Evolutionary conservation across 1,284 basidiomycete species (phyloP).

Genomic region (Chiua sp.): DNA sequence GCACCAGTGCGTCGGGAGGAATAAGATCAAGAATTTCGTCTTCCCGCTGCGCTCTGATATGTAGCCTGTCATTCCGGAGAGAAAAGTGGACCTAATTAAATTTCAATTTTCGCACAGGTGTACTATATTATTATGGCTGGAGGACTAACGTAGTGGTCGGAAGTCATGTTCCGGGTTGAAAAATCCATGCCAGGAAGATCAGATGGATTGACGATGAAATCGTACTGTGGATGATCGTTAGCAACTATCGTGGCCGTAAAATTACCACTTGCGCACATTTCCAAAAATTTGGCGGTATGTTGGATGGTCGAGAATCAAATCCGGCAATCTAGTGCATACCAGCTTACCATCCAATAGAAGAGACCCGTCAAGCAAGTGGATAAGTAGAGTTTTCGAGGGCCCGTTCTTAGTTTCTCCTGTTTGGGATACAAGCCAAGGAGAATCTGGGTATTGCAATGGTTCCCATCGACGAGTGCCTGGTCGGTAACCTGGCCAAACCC

Average conservation of each 20-base stretch:
- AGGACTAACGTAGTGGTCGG: no score
- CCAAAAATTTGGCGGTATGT: constrained; percentile 30
- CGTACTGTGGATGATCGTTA: no score
- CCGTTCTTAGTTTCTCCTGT: background rate
- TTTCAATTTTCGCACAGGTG: no score
- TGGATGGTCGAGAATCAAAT: constrained; percentile 31
- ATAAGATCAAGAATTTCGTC: constrained; percentile 38
- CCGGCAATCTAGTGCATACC: constrained; percentile 40
- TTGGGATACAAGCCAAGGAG: constrained; percentile 3
- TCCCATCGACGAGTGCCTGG: background rate
- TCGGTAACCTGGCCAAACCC: constrained; percentile 33
- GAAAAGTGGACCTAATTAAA: constrained; percentile 37
- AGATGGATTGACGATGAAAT: no score
- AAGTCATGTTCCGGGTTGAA: no score
- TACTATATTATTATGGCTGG: no score
- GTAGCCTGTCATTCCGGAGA: constrained; percentile 13
- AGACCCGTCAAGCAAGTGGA: constrained; percentile 4
- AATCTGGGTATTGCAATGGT: background rate
- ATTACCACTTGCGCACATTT: constrained; percentile 16
- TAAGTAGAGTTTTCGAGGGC: background rate
- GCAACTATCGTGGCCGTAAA: no score
- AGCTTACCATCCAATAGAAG: constrained; percentile 37
- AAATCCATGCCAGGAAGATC: no score
- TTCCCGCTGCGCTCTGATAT: constrained; percentile 6
- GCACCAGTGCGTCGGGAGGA: constrained; percentile 36